Evolutionary conservation across 345 rosid genomes (phyloP).

Genomic region (Gossypium anomalum): DNA sequence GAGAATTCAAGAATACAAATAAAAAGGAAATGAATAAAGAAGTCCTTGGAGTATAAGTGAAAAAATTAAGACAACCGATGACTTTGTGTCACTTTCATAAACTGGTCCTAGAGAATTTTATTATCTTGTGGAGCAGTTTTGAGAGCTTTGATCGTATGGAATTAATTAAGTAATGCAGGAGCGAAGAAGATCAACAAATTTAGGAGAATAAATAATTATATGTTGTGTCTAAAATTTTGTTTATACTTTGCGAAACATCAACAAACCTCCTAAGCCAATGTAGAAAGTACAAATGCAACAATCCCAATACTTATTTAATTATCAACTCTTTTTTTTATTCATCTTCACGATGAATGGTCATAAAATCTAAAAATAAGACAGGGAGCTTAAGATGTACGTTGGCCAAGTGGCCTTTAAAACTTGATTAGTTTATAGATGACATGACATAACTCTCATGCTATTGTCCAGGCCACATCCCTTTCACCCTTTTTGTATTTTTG

Average conservation of each 20-base stretch:
- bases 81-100: background rate
- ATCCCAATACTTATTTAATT: background rate
- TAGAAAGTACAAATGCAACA: background rate
- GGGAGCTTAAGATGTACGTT: background rate
- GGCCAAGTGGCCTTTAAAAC: background rate
- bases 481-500: background rate
- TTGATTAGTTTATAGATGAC: slow-evolving; percentile 8
- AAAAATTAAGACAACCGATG: background rate
- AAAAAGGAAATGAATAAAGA: background rate
- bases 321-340: too few relatives aligned
- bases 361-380: background rate
- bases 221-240: background rate
- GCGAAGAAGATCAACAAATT: too few relatives aligned
- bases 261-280: slow-evolving; percentile 1
- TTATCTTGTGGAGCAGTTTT: background rate
- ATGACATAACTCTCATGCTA: background rate
- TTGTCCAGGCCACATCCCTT: slow-evolving; percentile 9
- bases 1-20: background rate
- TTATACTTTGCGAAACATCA: slow-evolving; percentile 14
- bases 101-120: background rate
- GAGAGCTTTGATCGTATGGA: background rate
- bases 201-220: background rate
- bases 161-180: too few relatives aligned
- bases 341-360: background rate
- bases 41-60: background rate